phyloP scores from a whole-genome alignment of 2,329 filamentous ascomycete genomes.

The Aspergillus transmontanensis region DNA sequence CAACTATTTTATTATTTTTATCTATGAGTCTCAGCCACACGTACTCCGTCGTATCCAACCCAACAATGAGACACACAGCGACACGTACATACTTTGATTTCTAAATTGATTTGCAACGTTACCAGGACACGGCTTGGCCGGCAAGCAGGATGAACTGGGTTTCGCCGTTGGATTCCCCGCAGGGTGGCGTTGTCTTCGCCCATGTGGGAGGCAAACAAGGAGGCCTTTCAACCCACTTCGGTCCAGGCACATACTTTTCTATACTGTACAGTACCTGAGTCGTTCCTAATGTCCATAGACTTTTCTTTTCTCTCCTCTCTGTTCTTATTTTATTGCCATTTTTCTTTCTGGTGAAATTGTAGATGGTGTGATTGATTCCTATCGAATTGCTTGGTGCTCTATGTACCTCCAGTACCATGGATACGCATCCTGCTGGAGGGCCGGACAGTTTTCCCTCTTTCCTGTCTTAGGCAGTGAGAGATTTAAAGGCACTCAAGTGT shows the following conservation, averaged over 20 bases:
- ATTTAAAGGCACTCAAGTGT: background rate
- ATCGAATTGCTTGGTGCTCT: background rate
- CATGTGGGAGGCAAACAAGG: constrained; percentile 6
- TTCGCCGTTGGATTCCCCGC: constrained; percentile 5
- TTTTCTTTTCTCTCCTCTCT: background rate
- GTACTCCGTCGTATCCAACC: background rate
- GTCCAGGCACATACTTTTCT: background rate
- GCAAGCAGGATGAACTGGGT: too few relatives aligned
- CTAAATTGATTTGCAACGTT: background rate
- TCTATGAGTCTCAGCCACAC: background rate
- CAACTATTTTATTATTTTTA: background rate
- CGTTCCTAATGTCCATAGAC: background rate
- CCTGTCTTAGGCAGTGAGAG: background rate
- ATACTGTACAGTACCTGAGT: background rate
- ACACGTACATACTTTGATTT: background rate
- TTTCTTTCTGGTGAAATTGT: background rate
- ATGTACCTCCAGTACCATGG: background rate
- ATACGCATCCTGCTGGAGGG: background rate
- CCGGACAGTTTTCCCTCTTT: background rate
- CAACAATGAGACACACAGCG: background rate
- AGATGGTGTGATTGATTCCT: background rate
- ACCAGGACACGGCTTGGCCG: too few relatives aligned
- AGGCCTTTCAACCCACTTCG: background rate
- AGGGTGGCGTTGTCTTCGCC: constrained; percentile 3
- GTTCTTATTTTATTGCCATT: background rate